These are phyloP conservation scores for Arabidopsis thaliana DNA, from an alignment of 345 rosid genomes.

Conservation along the genomic window DNA sequence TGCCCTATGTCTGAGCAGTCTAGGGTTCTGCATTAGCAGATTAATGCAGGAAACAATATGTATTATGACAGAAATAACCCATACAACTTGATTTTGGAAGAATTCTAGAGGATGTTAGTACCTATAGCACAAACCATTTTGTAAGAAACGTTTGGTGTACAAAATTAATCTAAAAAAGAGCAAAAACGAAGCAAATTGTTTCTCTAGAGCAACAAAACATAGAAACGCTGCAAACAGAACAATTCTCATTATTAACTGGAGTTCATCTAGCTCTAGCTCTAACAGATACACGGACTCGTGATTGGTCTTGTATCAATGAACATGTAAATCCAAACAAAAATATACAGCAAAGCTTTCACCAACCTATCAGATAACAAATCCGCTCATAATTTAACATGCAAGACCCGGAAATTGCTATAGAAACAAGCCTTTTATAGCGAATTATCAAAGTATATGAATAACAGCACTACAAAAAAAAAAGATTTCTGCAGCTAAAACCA, in stretches of 20 bases:
- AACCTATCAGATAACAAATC: background rate
- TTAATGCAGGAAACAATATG: slow-evolving; percentile 56
- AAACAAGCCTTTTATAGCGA: slow-evolving; percentile 9
- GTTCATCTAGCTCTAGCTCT: too few species aligned
- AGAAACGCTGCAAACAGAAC: slow-evolving; percentile 1
- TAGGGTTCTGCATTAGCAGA: slow-evolving; percentile 63
- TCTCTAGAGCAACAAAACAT: background rate
- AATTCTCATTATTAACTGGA: background rate
- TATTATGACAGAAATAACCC: slow-evolving; percentile 53
- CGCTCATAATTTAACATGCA: background rate
- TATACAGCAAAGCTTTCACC: background rate
- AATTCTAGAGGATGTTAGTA: background rate
- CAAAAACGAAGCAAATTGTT: slow-evolving; percentile 9
- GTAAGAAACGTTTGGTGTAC: slow-evolving; percentile 26
- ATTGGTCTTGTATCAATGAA: background rate
- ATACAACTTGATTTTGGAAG: slow-evolving; percentile 53
- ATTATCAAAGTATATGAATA: slow-evolving; percentile 8
- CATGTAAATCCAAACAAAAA: background rate
- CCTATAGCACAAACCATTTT: slow-evolving; percentile 19
- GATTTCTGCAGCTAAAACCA: slow-evolving; percentile 8
- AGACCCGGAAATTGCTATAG: background rate
- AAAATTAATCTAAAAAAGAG: slow-evolving; percentile 18
- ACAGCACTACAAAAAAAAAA: background rate
- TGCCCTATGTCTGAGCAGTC: slow-evolving; percentile 50
- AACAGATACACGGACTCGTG: background rate